Evolutionary conservation across 2,329 filamentous ascomycete species (phyloP).

Genomic region (Calonectria hongkongensis): DNA sequence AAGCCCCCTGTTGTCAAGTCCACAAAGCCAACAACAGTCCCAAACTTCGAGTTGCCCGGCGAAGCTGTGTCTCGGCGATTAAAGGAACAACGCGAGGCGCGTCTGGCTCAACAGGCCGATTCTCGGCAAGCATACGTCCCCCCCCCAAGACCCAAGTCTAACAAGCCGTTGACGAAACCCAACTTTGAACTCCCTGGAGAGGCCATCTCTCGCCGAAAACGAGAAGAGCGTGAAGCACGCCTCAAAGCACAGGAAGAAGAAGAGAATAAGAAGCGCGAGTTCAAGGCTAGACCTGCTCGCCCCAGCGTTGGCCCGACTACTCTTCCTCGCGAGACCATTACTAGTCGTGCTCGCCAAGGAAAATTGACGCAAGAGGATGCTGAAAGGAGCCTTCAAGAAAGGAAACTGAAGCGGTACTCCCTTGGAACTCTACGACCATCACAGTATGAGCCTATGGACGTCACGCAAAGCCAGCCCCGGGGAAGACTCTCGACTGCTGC

Average conservation of each 20-base stretch:
- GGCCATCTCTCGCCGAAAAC: constrained; percentile 73
- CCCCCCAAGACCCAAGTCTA: constrained; percentile 68
- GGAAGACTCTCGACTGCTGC: constrained; percentile 54
- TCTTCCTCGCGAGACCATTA: constrained; percentile 73
- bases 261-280: constrained; percentile 75
- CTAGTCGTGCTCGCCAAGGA: constrained; percentile 74
- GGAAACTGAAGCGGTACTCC: constrained; percentile 54
- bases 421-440: constrained; percentile 35
- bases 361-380: constrained; percentile 60
- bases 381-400: constrained; percentile 40
- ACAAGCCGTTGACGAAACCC: constrained; percentile 71
- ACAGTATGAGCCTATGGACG: constrained; percentile 35
- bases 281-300: constrained; percentile 77
- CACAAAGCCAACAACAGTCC: constrained; percentile 71
- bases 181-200: constrained; percentile 79
- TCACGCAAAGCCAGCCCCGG: constrained; percentile 48
- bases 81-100: constrained; percentile 76
- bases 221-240: constrained; percentile 73
- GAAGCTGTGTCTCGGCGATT: constrained; percentile 75
- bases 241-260: constrained; percentile 76
- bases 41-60: constrained; percentile 78
- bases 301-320: constrained; percentile 64
- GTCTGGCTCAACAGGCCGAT: constrained; percentile 63
- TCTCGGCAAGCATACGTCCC: constrained; percentile 60
- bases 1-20: constrained; percentile 70